These are phyloP conservation scores for Pleurozium schreberi DNA, from an alignment of 225 moss, liverwort and hornwort genomes.

Conservation along the genomic window DNA sequence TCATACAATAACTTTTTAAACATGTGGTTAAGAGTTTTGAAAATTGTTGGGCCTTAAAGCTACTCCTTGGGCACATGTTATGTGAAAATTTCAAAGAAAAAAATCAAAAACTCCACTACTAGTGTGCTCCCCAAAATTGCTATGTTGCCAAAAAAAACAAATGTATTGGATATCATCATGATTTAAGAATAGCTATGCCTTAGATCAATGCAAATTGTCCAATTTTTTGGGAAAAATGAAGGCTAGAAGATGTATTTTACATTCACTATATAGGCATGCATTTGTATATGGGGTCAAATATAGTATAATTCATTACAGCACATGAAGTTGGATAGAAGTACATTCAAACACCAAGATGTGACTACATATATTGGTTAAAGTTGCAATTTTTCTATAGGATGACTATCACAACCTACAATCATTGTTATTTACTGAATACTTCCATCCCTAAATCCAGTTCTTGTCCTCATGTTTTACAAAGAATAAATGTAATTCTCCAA, in stretches of 20 bases:
- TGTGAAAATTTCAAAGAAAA: too few relatives aligned
- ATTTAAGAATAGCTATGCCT: rapidly evolving
- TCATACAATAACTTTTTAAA: too few relatives aligned
- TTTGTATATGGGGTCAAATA: neutral
- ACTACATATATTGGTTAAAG: too few relatives aligned
- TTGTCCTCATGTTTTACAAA: rapidly evolving
- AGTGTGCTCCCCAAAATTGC: too few relatives aligned
- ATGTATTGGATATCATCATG: rapidly evolving
- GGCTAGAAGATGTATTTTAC: neutral
- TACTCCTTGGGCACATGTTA: too few relatives aligned
- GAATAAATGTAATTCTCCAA: neutral
- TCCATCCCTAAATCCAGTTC: rapidly evolving
- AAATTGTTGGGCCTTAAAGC: too few relatives aligned
- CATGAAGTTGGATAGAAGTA: rapidly evolving
- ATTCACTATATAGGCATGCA: rapidly evolving
- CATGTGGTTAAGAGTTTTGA: too few relatives aligned
- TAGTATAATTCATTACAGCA: neutral
- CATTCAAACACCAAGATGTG: too few relatives aligned
- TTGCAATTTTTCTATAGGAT: too few relatives aligned
- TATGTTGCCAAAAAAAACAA: rapidly evolving
- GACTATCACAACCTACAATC: neutral
- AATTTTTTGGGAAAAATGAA: rapidly evolving
- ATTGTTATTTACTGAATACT: rapidly evolving
- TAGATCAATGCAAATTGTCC: too few relatives aligned
- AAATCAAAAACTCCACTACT: too few relatives aligned